Base-by-base conservation (phyloP, 176 grass and related monocot genomes). In the Aegilops longissima region DNA sequence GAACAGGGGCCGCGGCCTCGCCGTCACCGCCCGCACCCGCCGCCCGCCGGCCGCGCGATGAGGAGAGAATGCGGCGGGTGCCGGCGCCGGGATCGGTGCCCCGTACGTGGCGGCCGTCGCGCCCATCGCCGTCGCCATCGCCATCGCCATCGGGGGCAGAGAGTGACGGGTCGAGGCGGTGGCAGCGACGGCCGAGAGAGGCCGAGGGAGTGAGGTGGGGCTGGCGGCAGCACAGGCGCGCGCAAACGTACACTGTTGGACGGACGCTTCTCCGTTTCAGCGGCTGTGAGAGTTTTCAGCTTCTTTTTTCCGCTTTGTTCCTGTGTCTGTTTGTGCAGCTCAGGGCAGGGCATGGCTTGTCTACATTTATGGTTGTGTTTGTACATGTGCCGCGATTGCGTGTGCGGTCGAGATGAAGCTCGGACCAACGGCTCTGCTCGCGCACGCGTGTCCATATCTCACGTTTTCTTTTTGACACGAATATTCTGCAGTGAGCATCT, bases 121-220 rank as follows among this genome's bases (percentile, higher is more conserved):
- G 39, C 83, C 86, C 86, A 92, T 92, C 39, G 80, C 84, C 87
- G 86, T 90, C 62, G 94, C 91, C 90, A 89, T 91, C 62, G 94
- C 91, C 90, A 89, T 91, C 54, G 54, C 17, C 54, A 58, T 52
- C 49, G n/a, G 35, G 9, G 64, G 2, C 42, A n/a, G 54, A 36
- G 42, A 69, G 38, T 20, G 65, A 27, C 14, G 69, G 86, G 72
- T 25, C 42, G 36, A 64, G 61, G 70, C 80, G 66, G 16, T 63
- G 59, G 35, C 54, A 61, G 66, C 81, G 73, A 80, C 76, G 85
- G 85, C 6, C 24, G 18, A 67, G 77, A 25, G 70, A 14, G 63
- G 4, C 4, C 49, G 49, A 52, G 20, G 8, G 8, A 34, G 6
- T 44, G 70, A 36, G 44, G 78, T 34, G 87, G 12, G 82, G 52